These are phyloP conservation scores for Cytospora mali DNA, from an alignment of 2,329 filamentous ascomycete species.

Conservation along the genomic window DNA sequence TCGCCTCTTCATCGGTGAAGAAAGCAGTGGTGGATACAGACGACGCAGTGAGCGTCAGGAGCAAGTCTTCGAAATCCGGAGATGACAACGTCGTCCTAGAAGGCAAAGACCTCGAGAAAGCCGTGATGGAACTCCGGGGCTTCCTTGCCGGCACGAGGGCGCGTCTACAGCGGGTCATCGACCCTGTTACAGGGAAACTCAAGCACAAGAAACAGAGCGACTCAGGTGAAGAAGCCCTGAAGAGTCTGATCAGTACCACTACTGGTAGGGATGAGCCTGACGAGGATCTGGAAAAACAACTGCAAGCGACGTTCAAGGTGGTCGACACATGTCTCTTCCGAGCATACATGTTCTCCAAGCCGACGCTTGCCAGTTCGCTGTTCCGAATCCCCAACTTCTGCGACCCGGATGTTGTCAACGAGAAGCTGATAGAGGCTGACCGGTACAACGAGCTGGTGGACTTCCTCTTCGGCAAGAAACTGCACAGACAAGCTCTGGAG, in stretches of 20 bases:
- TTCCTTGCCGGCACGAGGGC: constrained; percentile 86
- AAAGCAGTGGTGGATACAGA: constrained; percentile 56
- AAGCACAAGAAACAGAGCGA: constrained; percentile 52
- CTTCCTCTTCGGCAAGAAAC: constrained; percentile 92
- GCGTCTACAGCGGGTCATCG: constrained; percentile 62
- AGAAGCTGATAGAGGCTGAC: constrained; percentile 84
- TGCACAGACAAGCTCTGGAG: constrained; percentile 85
- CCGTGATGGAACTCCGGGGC: constrained; percentile 79
- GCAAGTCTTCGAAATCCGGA: constrained; percentile 41
- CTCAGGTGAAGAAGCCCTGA: constrained; percentile 54
- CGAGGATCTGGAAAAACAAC: constrained; percentile 67
- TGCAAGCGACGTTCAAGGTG: constrained; percentile 76
- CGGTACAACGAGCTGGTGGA: constrained; percentile 95
- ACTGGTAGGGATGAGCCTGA: constrained; percentile 51
- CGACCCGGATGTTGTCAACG: constrained; percentile 92
- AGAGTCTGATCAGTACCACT: constrained; percentile 50
- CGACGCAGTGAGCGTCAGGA: constrained; percentile 58
- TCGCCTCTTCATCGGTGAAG: constrained; percentile 54
- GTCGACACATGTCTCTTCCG: constrained; percentile 95
- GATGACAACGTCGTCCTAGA: constrained; percentile 57
- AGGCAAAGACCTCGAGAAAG: constrained; percentile 81
- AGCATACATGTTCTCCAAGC: constrained; percentile 90
- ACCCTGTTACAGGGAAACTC: constrained; percentile 64
- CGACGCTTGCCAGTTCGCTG: constrained; percentile 80
- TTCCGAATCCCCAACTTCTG: constrained; percentile 98